Conservation (phyloP, 2,329 filamentous ascomycete species). For the Trichoderma endophyticum region DNA sequence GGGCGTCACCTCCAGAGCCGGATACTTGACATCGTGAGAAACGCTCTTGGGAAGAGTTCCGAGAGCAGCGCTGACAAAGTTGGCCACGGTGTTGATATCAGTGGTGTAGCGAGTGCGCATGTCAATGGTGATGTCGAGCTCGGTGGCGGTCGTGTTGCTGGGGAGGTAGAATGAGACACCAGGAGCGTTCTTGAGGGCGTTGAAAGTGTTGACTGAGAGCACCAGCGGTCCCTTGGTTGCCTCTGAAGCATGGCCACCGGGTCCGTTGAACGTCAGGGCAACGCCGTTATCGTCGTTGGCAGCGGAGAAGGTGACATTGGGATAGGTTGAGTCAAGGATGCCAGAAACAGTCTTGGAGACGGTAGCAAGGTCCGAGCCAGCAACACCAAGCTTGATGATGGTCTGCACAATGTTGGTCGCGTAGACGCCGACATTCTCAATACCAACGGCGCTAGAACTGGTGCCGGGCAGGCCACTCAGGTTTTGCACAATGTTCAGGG, state of each 20-base stretch:
- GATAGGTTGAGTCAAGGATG: constrained; percentile 18
- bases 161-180: constrained; percentile 19
- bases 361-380: constrained; percentile 5
- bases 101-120: constrained; percentile 20
- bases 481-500: constrained; percentile 16
- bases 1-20: constrained; percentile 18
- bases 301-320: constrained; percentile 17
- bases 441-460: constrained; percentile 17
- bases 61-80: constrained; percentile 18
- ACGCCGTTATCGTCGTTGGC: constrained; percentile 18
- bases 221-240: constrained; percentile 18
- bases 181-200: constrained; percentile 15
- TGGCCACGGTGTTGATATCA: constrained; percentile 19
- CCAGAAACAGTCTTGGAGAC: constrained; percentile 17
- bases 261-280: constrained; percentile 19
- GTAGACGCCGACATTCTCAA: constrained; percentile 23
- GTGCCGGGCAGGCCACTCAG: constrained; percentile 17
- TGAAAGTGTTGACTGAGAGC: constrained; percentile 19
- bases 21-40: constrained; percentile 22
- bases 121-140: constrained; percentile 23
- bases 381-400: constrained; percentile 19
- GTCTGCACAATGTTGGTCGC: constrained; percentile 21
- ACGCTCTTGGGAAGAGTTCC: constrained; percentile 5
- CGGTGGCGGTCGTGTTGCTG: constrained; percentile 18
- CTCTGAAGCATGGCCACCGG: constrained; percentile 22